Base-by-base conservation (phyloP, 2,329 filamentous ascomycete genomes). In the Aspergillus arachidicola region DNA sequence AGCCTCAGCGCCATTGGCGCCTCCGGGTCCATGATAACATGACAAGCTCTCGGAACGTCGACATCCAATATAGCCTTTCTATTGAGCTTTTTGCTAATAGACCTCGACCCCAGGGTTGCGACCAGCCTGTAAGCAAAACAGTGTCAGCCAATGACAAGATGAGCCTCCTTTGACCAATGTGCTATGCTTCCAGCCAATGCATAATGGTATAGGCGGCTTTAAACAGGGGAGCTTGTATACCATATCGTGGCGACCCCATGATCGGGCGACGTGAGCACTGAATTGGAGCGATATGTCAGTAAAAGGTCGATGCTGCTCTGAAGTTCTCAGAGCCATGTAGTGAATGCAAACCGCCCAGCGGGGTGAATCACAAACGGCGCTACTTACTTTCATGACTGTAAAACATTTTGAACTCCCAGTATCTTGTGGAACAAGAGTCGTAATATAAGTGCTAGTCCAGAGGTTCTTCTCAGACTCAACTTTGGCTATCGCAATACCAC, bases 171-270 rank as follows among this genome's bases (percentile, higher is more conserved):
- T 6, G 12, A 16, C 16, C 12, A 28, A 28, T 28, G 6, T 7
- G 23, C 45, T 48, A 14, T 26, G 21, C 45, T 3, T 16, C 16
- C 12, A 26, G 11, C 11, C n/a, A 50, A n/a, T 19, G 28, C 28
- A 34, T 11, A 28, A 32, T 5, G 2, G 11, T 5, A 32, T 51
- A 11, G 19, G 9, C 19, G 4, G 16, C 7, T 38, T 7, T 19
- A 34, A 6, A 38, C 7, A 9, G 41, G 19, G 26, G 10, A 32
- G 12, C 36, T 6, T 48, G 36, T 86, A 72, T 83, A 96, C 94
- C 95, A 99, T 64, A 99, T 90, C 2, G 94, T 99, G 16, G 94
- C 91, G 62, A 99, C 91, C 61, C 95, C 95, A 86, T 97, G 91
- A 76, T 95, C 90, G 73, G 89, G 89, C 66, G 87, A 94, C 4